phyloP scores from a whole-genome alignment of 1,284 basidiomycete species.

The Moniliophthora roreri region DNA sequence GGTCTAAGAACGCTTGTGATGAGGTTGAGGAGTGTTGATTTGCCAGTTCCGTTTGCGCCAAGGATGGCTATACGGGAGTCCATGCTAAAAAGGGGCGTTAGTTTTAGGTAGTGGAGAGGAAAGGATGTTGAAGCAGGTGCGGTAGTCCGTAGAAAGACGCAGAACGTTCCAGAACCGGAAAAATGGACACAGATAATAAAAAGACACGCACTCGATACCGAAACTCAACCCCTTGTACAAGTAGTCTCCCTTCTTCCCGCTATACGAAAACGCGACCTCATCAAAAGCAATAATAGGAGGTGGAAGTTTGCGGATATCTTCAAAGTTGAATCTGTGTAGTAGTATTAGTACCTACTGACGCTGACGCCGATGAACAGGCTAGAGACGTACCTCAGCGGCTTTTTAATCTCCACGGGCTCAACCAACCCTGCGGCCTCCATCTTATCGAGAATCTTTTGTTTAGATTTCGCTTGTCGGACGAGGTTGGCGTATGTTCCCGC shows the following conservation, averaged over 20 bases:
- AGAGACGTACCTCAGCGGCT: conserved; percentile 54
- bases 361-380: neutral
- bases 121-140: too few relatives aligned
- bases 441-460: conserved; percentile 99
- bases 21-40: conserved; percentile 95
- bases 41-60: conserved; percentile 97
- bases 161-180: too few relatives aligned
- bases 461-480: conserved; percentile 98
- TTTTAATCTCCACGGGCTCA: conserved; percentile 81
- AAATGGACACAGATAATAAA: too few relatives aligned
- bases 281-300: conserved; percentile 98
- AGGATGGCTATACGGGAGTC: conserved; percentile 96
- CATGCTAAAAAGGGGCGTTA: conserved; percentile 59
- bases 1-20: conserved; percentile 88
- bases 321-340: conserved; percentile 80
- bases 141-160: too few relatives aligned
- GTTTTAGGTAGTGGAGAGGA: too few relatives aligned
- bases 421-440: conserved; percentile 99
- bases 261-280: conserved; percentile 94
- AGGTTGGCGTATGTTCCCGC: conserved; percentile 99
- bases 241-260: conserved; percentile 85
- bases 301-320: conserved; percentile 91
- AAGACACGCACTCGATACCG: conserved; percentile 87
- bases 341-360: neutral
- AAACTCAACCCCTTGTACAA: conserved; percentile 89